Percentiles rank a stretch among this genome's conserved stretches.
Conservation (phyloP, 495 filamentous ascomycete species). For the Aspergillus carlsbadensis region DNA sequence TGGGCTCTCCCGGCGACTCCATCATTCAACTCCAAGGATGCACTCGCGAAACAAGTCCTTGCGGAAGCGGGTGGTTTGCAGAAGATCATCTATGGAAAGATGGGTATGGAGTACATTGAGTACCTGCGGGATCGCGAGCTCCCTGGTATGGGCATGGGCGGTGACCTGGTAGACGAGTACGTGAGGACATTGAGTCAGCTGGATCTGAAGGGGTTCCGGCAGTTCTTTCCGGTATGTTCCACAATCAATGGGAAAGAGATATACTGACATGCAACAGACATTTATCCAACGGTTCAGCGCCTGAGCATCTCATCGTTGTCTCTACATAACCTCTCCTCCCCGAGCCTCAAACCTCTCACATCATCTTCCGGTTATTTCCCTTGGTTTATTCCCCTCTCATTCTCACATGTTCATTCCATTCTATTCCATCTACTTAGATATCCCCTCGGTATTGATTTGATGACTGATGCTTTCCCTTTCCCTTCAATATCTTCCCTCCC, state of each 20-base stretch:
- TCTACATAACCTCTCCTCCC: conserved; percentile 15
- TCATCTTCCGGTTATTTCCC: conserved; percentile 3
- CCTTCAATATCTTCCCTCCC: conserved; percentile 9
- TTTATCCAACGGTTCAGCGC: conserved; percentile 52
- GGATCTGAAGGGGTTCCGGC: conserved; percentile 53
- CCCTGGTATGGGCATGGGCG: conserved; percentile 52
- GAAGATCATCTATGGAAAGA: conserved; percentile 83
- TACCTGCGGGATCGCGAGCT: conserved; percentile 55
- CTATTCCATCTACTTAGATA: conserved; percentile 40
- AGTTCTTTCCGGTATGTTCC: conserved; percentile 50
- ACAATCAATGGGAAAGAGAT: neutral
- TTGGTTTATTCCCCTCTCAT: conserved; percentile 14
- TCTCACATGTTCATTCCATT: conserved; percentile 14
- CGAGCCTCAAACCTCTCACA: conserved; percentile 10
- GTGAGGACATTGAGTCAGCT: conserved; percentile 49
- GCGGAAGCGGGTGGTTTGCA: conserved; percentile 82
- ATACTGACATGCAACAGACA: conserved; percentile 24
- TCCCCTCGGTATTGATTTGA: conserved; percentile 39
- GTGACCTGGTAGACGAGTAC: conserved; percentile 55
- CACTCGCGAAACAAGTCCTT: conserved; percentile 79
- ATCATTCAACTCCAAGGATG: conserved; percentile 79
- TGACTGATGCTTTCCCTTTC: conserved; percentile 24
- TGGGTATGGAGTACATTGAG: conserved; percentile 60
- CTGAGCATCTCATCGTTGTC: conserved; percentile 23
- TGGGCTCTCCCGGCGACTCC: conserved; percentile 79